Conservation (phyloP, 2,329 filamentous ascomycete genomes). For the Aspergillus candidus region DNA sequence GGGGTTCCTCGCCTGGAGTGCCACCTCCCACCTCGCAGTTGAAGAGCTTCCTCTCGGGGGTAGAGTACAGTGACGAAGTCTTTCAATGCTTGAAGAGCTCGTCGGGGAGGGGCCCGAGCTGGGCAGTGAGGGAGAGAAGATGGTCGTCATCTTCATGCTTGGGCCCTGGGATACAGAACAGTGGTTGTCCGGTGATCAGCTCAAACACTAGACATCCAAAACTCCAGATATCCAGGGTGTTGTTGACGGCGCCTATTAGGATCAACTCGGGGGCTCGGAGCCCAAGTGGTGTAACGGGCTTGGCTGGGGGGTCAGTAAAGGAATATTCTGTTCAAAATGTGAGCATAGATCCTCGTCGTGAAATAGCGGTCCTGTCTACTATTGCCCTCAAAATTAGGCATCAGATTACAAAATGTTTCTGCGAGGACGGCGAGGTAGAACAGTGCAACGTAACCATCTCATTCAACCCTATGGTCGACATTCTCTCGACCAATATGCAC, state of each 20-base stretch:
- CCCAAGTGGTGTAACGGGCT: constrained; percentile 18
- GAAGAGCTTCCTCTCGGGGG: constrained; percentile 15
- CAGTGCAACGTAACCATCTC: neutral
- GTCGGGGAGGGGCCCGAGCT: constrained; percentile 22
- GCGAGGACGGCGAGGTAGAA: neutral
- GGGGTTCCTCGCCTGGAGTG: constrained; percentile 16
- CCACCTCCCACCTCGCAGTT: constrained; percentile 17
- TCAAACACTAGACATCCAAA: constrained; percentile 30
- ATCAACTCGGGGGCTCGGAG: constrained; percentile 27
- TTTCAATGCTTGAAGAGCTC: constrained; percentile 20
- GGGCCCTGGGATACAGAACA: constrained; percentile 18
- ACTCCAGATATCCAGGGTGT: constrained; percentile 26
- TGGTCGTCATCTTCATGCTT: constrained; percentile 25
- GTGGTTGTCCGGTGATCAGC: constrained; percentile 23
- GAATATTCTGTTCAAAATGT: constrained; percentile 19
- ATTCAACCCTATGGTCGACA: neutral
- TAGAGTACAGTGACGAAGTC: constrained; percentile 21
- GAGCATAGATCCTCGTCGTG: constrained; percentile 9
- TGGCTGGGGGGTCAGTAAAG: constrained; percentile 17
- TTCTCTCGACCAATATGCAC: neutral
- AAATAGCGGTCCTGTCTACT: neutral
- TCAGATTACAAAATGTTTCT: neutral
- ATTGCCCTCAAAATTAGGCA: neutral
- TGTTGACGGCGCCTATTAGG: constrained; percentile 17
- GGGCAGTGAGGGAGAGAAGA: constrained; percentile 21